Percentiles rank a stretch among this genome's conserved stretches.
These are phyloP conservation scores for Sophora flavescens DNA, from an alignment of 306 rosid species.

Conservation along the genomic window DNA sequence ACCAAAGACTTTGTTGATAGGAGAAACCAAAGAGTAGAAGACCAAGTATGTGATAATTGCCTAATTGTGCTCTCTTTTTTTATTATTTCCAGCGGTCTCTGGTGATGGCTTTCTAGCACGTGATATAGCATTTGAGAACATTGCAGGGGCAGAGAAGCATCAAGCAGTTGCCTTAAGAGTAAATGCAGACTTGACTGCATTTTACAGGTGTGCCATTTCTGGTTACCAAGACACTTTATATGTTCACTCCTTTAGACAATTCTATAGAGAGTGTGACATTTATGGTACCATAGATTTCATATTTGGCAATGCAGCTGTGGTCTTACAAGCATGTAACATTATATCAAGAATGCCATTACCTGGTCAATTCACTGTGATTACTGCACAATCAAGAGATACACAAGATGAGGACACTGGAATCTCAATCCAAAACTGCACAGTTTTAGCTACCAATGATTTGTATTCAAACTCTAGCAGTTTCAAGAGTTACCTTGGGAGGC, in stretches of 20 bases:
- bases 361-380: slow-evolving; percentile 67
- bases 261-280: slow-evolving; percentile 85
- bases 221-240: slow-evolving; percentile 81
- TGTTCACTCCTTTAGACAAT: slow-evolving; percentile 83
- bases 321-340: slow-evolving; percentile 68
- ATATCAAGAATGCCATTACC: slow-evolving; percentile 66
- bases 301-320: slow-evolving; percentile 84
- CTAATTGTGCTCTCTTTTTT: background rate
- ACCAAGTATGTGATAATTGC: background rate
- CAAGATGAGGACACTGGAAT: slow-evolving; percentile 73
- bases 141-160: slow-evolving; percentile 70
- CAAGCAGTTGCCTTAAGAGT: slow-evolving; percentile 85
- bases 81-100: slow-evolving; percentile 63
- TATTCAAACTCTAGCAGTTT: slow-evolving; percentile 46
- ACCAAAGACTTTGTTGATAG: no score
- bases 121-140: slow-evolving; percentile 73
- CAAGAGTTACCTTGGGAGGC: slow-evolving; percentile 78
- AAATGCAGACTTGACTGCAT: slow-evolving; percentile 74
- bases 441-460: slow-evolving; percentile 60
- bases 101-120: slow-evolving; percentile 89
- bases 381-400: slow-evolving; percentile 74
- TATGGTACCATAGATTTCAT: slow-evolving; percentile 82
- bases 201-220: slow-evolving; percentile 64
- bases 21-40: no score
- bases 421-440: slow-evolving; percentile 76